Evolutionary conservation across 2,329 filamentous ascomycete genomes (phyloP), one percentile per base, ranked within the genome.

Genomic region (Lachnellula suecica): DNA sequence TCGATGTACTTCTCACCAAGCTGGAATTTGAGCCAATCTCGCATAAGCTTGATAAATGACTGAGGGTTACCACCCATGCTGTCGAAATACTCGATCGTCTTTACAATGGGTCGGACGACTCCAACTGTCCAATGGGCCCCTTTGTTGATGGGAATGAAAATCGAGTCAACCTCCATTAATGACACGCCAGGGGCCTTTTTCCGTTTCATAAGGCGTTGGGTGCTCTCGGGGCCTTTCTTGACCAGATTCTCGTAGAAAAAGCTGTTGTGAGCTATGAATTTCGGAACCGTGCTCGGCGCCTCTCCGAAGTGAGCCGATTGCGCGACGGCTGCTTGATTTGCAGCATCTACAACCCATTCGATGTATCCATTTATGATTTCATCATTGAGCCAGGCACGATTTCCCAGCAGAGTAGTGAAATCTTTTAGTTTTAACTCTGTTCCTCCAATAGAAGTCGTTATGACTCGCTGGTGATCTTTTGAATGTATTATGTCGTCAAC

Each of bases 311-410:
- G 47, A 23, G 54, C 45, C 31, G 51, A 53, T 20, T 66, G 62
- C 1, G 27, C 73, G 49, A 77, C 76, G 23, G 83, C 83, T 24
- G 76, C 77, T 27, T 77, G 71, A 64, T 87, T 87, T 62, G 84
- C 71, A 45, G 77, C 77, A 15, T 76, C 73, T 44, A 84, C 82
- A 13, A 91, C 71, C 63, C 82, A 79, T 24, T 77, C 70, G 23
- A 91, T 74, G 44, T 82, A 81, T 13, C 81, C 81, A 60, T 90
- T 89, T 60, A 93, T 81, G 46, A 88, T 81, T 60, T 89, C 85
- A 66, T 92, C 89, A 58, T 92, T 91, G 6, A 93, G 77, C 88
- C 88, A 93, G 24, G 74, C 75, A 0, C 70, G 74, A 8, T 72
- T 67, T 17, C 74, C 73, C 15, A 86, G 74, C 7, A 91, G 70